A percentile compares a stretch with the other conserved stretches of the same genome.
Conservation (phyloP, 306 rosid genomes). For the Prunus fruticosa region DNA sequence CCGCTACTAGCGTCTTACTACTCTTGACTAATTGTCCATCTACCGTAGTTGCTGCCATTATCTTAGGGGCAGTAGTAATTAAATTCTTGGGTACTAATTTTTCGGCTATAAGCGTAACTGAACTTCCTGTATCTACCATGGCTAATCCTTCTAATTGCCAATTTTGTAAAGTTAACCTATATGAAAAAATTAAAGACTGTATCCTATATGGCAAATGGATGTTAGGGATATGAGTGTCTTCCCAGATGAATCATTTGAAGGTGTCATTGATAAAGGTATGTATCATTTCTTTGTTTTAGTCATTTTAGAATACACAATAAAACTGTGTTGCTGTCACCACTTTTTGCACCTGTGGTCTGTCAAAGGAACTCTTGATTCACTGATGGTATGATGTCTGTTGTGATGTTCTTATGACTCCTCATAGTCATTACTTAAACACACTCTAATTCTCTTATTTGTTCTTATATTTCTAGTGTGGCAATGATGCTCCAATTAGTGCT, state of each 20-base stretch:
- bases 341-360: conserved; percentile 28
- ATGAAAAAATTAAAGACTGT: too few relatives aligned
- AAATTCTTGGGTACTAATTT: too few relatives aligned
- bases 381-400: conserved; percentile 68
- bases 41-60: too few relatives aligned
- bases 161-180: too few relatives aligned
- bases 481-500: conserved; percentile 79
- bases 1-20: too few relatives aligned
- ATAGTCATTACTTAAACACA: conserved; percentile 4
- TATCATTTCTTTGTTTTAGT: not conserved
- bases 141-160: too few relatives aligned
- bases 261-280: conserved; percentile 84
- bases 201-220: conserved; percentile 59
- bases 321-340: conserved; percentile 25
- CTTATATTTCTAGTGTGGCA: conserved; percentile 62
- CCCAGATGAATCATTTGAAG: conserved; percentile 69
- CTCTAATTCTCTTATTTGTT: conserved; percentile 29
- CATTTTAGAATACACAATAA: conserved; percentile 11
- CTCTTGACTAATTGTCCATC: too few relatives aligned
- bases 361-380: conserved; percentile 91
- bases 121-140: too few relatives aligned
- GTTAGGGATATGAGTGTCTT: conserved; percentile 88
- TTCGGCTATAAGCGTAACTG: too few relatives aligned
- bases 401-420: conserved; percentile 14
- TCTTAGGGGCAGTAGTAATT: too few relatives aligned